These are phyloP conservation scores for Microthyrium microscopicum DNA, from an alignment of 2,329 filamentous ascomycete species.

Conservation along the genomic window DNA sequence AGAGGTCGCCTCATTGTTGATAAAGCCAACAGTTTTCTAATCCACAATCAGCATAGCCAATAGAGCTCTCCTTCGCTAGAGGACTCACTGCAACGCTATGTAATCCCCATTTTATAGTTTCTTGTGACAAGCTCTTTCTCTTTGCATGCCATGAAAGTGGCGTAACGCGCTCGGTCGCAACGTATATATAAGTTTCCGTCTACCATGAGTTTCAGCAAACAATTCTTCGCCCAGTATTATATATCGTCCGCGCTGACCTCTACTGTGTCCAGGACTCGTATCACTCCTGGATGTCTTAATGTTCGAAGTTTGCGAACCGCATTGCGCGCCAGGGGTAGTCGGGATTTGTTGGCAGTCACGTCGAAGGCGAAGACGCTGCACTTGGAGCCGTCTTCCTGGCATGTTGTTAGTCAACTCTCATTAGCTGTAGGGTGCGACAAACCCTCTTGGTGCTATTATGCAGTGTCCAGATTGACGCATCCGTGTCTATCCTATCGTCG, in stretches of 20 bases:
- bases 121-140: conserved; percentile 70
- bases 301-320: conserved; percentile 87
- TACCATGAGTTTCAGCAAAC: conserved; percentile 21
- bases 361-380: conserved; percentile 98
- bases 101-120: conserved; percentile 94
- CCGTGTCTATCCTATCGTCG: conserved; percentile 80
- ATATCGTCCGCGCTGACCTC: conserved; percentile 47
- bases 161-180: conserved; percentile 79
- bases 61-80: conserved; percentile 5
- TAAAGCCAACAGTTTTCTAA: conserved; percentile 81
- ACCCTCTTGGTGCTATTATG: conserved; percentile 88
- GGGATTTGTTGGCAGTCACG: conserved; percentile 59
- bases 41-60: conserved; percentile 6
- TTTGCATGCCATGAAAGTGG: conserved; percentile 83
- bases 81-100: conserved; percentile 63
- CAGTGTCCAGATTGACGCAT: conserved; percentile 91
- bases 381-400: conserved; percentile 76
- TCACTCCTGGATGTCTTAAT: conserved; percentile 80
- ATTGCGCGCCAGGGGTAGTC: conserved; percentile 77
- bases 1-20: conserved; percentile 83
- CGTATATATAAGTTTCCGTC: conserved; percentile 91
- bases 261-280: conserved; percentile 85
- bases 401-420: conserved; percentile 1
- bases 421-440: conserved; percentile 14
- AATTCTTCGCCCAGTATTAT: neutral